Conservation (phyloP, 768 basidiomycete genomes). For the Podaxis sp. region DNA sequence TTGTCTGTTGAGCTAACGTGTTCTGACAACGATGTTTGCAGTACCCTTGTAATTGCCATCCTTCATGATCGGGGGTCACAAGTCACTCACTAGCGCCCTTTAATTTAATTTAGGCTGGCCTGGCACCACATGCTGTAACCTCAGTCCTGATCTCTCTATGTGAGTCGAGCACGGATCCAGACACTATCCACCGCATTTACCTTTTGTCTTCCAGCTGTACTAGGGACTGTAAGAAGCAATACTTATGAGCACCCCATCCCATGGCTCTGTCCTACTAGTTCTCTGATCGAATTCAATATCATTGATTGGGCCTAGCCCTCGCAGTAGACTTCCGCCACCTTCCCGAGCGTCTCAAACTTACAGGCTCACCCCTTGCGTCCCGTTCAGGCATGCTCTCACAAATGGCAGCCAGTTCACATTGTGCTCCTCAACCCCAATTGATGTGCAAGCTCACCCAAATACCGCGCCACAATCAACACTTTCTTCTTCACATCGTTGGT, state of each 20-base stretch:
- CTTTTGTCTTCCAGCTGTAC: not conserved
- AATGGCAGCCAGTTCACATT: slow-evolving; percentile 61
- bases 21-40: not conserved
- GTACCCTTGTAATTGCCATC: slow-evolving; percentile 8
- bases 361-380: slow-evolving; percentile 38
- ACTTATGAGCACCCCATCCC: too few species aligned
- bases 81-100: not conserved
- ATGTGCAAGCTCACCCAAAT: slow-evolving; percentile 58
- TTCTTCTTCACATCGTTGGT: slow-evolving; percentile 33
- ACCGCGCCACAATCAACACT: slow-evolving; percentile 67
- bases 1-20: not conserved
- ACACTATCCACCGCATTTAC: not conserved
- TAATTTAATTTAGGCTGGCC: slow-evolving; percentile 17
- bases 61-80: not conserved
- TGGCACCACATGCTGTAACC: slow-evolving; percentile 22
- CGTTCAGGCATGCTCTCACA: slow-evolving; percentile 36
- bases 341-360: slow-evolving; percentile 58
- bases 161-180: slow-evolving; percentile 3
- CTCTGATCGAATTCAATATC: too few species aligned
- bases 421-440: slow-evolving; percentile 47
- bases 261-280: too few species aligned
- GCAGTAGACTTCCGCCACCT: slow-evolving; percentile 59
- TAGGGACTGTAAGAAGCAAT: not conserved
- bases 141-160: slow-evolving; percentile 21
- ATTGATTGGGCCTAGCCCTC: slow-evolving; percentile 24